Evolutionary conservation across 768 basidiomycete species (phyloP).

Genomic region (Tylopilus rubrobrunneus): DNA sequence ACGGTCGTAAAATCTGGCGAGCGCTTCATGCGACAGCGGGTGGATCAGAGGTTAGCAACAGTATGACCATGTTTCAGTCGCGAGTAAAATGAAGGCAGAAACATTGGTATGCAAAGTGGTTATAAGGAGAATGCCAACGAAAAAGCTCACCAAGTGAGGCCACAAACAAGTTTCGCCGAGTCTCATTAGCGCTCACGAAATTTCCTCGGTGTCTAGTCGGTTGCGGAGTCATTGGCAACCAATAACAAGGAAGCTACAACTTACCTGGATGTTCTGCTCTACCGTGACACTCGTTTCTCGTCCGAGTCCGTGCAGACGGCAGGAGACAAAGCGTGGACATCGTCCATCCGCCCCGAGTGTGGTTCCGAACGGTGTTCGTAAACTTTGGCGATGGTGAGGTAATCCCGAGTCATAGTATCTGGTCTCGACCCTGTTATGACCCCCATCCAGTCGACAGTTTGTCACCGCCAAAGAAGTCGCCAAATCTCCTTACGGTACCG

Average conservation of each 20-base stretch:
- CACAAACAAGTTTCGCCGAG: constrained; percentile 3
- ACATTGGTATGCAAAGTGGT: background rate
- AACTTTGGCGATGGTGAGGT: background rate
- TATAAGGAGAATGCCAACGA: background rate
- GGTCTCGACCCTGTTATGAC: background rate
- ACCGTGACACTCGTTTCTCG: constrained; percentile 1
- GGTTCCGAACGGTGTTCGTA: constrained; percentile 6
- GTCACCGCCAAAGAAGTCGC: background rate
- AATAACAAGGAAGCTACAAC: background rate
- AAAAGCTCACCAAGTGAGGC: constrained; percentile 12
- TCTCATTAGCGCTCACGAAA: constrained; percentile 4
- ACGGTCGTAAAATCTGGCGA: constrained; percentile 17
- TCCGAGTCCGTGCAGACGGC: background rate
- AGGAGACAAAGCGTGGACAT: constrained; percentile 6
- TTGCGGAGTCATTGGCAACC: too few relatives aligned
- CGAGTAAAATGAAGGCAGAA: constrained; percentile 3
- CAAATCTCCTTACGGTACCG: background rate
- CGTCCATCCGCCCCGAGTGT: background rate
- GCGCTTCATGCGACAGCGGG: constrained; percentile 7
- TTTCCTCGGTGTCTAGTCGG: background rate
- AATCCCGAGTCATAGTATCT: background rate
- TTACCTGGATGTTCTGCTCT: constrained; percentile 5
- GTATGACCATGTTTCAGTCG: constrained; percentile 6
- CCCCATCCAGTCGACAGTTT: background rate
- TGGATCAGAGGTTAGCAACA: background rate